Evolutionary conservation across 257 asterid species (phyloP).

Genomic region (Nemophila menziesii): DNA sequence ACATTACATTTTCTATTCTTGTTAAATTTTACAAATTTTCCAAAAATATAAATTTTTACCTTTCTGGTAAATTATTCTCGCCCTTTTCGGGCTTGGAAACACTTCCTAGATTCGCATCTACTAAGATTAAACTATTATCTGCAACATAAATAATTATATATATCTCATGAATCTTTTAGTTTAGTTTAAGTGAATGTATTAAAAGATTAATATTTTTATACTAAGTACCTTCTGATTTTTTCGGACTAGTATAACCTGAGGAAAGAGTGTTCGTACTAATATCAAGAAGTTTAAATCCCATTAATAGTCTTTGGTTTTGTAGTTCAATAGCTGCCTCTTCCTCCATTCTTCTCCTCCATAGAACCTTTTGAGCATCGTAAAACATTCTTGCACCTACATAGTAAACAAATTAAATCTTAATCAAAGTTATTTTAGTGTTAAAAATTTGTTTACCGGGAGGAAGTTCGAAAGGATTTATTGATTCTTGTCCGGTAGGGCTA

Average conservation of each 20-base stretch:
- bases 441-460: constrained; percentile 36
- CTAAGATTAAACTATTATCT: constrained; percentile 25
- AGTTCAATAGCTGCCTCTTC: constrained; percentile 60
- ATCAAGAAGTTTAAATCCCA: constrained; percentile 57
- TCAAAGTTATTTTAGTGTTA: background rate
- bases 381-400: constrained; percentile 38
- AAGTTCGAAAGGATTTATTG: constrained; percentile 51
- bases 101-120: constrained; percentile 12
- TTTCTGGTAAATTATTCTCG: constrained; percentile 35
- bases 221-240: constrained; percentile 41
- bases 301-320: constrained; percentile 44
- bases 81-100: constrained; percentile 7
- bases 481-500: constrained; percentile 55
- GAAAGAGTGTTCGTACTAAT: constrained; percentile 35
- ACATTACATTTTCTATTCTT: background rate
- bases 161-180: background rate
- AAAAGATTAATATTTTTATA: too few species aligned
- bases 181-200: background rate
- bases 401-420: background rate
- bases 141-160: constrained; percentile 11
- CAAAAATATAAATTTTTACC: constrained; percentile 14
- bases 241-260: constrained; percentile 25
- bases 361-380: constrained; percentile 38
- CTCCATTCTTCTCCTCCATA: constrained; percentile 58
- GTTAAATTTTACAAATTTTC: background rate